A percentile compares a stretch with the other conserved stretches of the same genome.
Evolutionary conservation across 1,139 yeast genomes (phyloP).

Genomic region (Debaryomyces fabryi): DNA sequence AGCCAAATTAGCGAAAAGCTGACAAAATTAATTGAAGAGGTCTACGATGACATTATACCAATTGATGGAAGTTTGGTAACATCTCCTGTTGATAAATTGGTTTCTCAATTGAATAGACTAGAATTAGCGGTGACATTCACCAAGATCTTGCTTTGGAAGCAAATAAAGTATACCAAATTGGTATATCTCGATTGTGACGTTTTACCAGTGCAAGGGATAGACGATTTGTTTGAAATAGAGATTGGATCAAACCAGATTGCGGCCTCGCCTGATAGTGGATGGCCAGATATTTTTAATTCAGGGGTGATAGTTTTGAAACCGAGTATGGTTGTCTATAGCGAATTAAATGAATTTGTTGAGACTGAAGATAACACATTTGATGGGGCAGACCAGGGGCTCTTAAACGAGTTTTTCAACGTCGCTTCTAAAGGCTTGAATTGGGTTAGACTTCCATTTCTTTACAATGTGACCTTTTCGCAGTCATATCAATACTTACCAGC

Average conservation of each 20-base stretch:
- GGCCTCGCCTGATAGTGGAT: slow-evolving; percentile 39
- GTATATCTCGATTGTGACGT: slow-evolving; percentile 37
- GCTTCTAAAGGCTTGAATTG: slow-evolving; percentile 23
- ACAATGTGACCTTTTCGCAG: slow-evolving; percentile 35
- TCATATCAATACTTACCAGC: slow-evolving; percentile 38
- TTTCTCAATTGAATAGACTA: slow-evolving; percentile 25
- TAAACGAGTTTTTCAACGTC: slow-evolving; percentile 31
- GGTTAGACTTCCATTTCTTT: slow-evolving; percentile 32
- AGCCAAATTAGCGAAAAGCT: slow-evolving; percentile 21
- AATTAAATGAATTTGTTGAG: slow-evolving; percentile 20
- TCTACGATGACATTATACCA: slow-evolving; percentile 30
- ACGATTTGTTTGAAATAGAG: slow-evolving; percentile 25
- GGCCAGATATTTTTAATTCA: slow-evolving; percentile 41
- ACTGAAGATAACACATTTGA: slow-evolving; percentile 27
- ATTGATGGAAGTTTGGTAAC: slow-evolving; percentile 23
- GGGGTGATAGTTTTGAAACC: slow-evolving; percentile 37
- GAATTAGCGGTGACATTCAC: slow-evolving; percentile 33
- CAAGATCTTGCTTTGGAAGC: slow-evolving; percentile 34
- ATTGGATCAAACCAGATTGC: slow-evolving; percentile 21
- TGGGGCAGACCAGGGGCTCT: slow-evolving; percentile 39
- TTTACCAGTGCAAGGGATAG: slow-evolving; percentile 29
- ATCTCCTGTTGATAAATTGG: slow-evolving; percentile 25
- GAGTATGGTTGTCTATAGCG: slow-evolving; percentile 18
- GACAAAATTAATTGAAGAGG: slow-evolving; percentile 19
- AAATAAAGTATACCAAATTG: slow-evolving; percentile 25